phyloP scores from a whole-genome alignment of 352 stramenopile species.

The Phytophthora aleatoria region DNA sequence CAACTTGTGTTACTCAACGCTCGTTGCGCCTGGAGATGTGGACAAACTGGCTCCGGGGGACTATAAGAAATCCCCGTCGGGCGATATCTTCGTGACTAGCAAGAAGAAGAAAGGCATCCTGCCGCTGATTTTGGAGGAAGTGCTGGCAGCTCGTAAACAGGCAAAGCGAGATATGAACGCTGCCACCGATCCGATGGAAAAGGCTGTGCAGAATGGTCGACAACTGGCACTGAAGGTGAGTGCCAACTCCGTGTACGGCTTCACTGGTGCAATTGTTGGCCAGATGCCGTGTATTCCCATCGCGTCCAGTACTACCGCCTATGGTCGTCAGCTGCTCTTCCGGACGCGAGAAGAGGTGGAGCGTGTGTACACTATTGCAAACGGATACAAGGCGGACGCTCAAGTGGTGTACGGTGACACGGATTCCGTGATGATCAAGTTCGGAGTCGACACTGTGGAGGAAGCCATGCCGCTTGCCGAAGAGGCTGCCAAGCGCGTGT shows the following conservation, averaged over 20 bases:
- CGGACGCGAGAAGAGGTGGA: constrained; percentile 97
- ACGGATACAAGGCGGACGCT: constrained; percentile 94
- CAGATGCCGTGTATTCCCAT: constrained; percentile 99
- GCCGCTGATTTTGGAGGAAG: constrained; percentile 98
- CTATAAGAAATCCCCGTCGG: constrained; percentile 95
- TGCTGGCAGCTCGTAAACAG: constrained; percentile 96
- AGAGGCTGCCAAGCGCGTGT: constrained; percentile 95
- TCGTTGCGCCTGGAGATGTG: constrained; percentile 86
- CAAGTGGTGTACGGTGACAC: constrained; percentile 99
- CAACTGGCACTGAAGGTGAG: constrained; percentile 97
- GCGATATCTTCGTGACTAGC: constrained; percentile 96
- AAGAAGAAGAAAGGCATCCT: constrained; percentile 98
- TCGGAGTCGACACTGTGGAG: constrained; percentile 94
- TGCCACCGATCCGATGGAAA: constrained; percentile 98
- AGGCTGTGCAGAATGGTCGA: constrained; percentile 99
- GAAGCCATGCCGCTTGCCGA: constrained; percentile 98
- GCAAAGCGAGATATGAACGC: constrained; percentile 99
- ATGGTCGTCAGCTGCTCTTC: constrained; percentile 98
- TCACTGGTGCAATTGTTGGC: constrained; percentile 98
- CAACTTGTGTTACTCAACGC: constrained; percentile 99
- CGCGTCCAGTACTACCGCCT: constrained; percentile 97
- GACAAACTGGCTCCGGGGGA: constrained; percentile 63
- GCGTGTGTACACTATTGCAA: constrained; percentile 93
- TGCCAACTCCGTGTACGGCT: constrained; percentile 99
- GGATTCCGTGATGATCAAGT: constrained; percentile 99